Evolutionary conservation across 805 yeast genomes (phyloP), one percentile per base, ranked within the genome.

Genomic region (Sugiyamaella valdiviana): DNA sequence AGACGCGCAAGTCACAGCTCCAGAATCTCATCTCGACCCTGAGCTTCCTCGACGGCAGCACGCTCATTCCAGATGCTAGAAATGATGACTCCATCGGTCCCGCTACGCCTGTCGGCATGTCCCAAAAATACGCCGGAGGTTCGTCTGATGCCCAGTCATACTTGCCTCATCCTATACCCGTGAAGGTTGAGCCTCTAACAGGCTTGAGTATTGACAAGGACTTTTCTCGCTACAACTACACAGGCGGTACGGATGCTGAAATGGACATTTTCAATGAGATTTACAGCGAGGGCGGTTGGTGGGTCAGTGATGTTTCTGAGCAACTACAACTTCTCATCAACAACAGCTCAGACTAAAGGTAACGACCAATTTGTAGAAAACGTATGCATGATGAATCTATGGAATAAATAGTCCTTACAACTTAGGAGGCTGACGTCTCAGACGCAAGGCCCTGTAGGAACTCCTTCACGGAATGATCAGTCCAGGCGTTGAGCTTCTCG

Each of bases 1-100:
- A 45, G 6, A 36, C 42, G 10, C 41, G 61, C 10, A 45, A 45
- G n/a, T 45, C 40, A 2, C 61, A 57, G 37, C 41, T 56, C 16
- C 7, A 48, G 1, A 48, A 49, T 20, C 44, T 56, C 0, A 43
- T 55, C 16, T 15, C 48, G 15, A 22, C 57, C 2, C 52, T 57
- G 29, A 47, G 46, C 17, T 51, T 48, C n/a, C 42, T 53, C 15
- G 51, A 53, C 7, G 32, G 14, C 14, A n/a, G n/a, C n/a, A n/a
- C n/a, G n/a, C n/a, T n/a, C n/a, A n/a, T n/a, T n/a, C n/a, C n/a
- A n/a, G n/a, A n/a, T n/a, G n/a, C n/a, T n/a, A n/a, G n/a, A n/a
- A n/a, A n/a, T n/a, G n/a, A n/a, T n/a, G n/a, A n/a, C n/a, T n/a
- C n/a, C n/a, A n/a, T n/a, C n/a, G n/a, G n/a, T n/a, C n/a, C n/a